These are phyloP conservation scores for Podospora anserina DNA, from an alignment of 495 filamentous ascomycete species.

Conservation along the genomic window DNA sequence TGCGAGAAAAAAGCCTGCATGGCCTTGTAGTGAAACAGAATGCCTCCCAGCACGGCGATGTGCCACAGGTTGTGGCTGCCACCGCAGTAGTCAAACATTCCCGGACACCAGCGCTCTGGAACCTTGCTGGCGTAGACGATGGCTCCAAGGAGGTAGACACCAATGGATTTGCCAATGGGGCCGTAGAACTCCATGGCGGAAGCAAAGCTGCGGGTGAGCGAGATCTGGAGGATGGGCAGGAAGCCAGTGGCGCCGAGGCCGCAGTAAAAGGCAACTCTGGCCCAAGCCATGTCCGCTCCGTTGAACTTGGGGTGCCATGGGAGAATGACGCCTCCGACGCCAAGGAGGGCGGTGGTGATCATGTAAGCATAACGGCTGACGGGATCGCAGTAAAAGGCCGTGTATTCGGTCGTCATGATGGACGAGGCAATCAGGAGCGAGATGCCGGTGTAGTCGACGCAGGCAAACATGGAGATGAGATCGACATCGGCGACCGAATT, in stretches of 20 bases:
- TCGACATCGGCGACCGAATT: conserved; percentile 86
- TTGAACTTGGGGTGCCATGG: conserved; percentile 98
- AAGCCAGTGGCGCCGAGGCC: conserved; percentile 87
- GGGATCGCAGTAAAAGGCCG: conserved; percentile 97
- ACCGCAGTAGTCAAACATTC: conserved; percentile 90
- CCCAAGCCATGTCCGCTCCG: conserved; percentile 84
- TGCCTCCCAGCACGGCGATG: conserved; percentile 90
- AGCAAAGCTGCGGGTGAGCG: conserved; percentile 65
- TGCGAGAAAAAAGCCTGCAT: conserved; percentile 92
- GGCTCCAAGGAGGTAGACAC: conserved; percentile 83
- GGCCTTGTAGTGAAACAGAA: conserved; percentile 90
- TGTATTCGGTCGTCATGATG: conserved; percentile 98
- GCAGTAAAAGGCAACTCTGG: conserved; percentile 87
- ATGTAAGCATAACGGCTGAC: conserved; percentile 85
- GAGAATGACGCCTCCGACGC: conserved; percentile 82
- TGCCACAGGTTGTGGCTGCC: conserved; percentile 98
- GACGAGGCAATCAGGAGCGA: conserved; percentile 93
- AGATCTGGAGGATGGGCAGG: conserved; percentile 80
- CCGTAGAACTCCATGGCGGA: conserved; percentile 85
- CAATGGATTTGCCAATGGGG: conserved; percentile 77
- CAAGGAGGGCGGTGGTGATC: conserved; percentile 71
- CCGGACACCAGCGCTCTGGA: conserved; percentile 89
- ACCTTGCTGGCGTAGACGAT: conserved; percentile 89
- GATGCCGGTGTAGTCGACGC: conserved; percentile 98
- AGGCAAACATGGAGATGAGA: conserved; percentile 92